Evolutionary conservation across 1,284 basidiomycete genomes (phyloP).

Genomic region (Ceratobasidium sp.): DNA sequence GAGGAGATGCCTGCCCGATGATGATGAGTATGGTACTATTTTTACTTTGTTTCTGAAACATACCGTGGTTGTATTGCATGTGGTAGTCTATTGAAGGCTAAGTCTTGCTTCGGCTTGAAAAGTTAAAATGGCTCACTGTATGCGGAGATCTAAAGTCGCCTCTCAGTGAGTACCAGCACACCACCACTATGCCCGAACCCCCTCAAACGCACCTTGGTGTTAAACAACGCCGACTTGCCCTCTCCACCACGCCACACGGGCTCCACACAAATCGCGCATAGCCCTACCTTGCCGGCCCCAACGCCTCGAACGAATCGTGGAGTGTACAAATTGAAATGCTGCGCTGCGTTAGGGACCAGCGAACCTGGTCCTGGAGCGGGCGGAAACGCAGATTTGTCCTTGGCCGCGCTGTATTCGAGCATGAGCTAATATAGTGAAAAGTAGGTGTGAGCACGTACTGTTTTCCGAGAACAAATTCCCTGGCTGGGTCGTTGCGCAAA

Average conservation of each 20-base stretch:
- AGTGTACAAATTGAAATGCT: slow-evolving; percentile 71
- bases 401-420: neutral
- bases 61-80: slow-evolving; percentile 81
- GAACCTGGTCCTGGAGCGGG: neutral
- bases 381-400: neutral
- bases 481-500: slow-evolving; percentile 2
- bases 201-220: slow-evolving; percentile 67
- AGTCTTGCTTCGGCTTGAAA: slow-evolving; percentile 16
- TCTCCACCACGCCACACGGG: slow-evolving; percentile 68
- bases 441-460: slow-evolving; percentile 4
- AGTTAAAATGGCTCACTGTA: slow-evolving; percentile 68
- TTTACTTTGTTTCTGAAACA: slow-evolving; percentile 39
- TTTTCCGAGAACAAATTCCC: slow-evolving; percentile 12
- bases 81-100: slow-evolving; percentile 63
- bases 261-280: slow-evolving; percentile 82
- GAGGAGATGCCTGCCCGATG: slow-evolving; percentile 66
- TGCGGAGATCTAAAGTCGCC: slow-evolving; percentile 59
- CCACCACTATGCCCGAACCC: too few relatives aligned
- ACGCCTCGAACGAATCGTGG: slow-evolving; percentile 79
- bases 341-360: slow-evolving; percentile 13
- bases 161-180: neutral
- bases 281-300: slow-evolving; percentile 73
- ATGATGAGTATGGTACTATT: slow-evolving; percentile 13
- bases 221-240: slow-evolving; percentile 71
- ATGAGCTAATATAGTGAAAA: neutral